Evolutionary conservation across 768 basidiomycete genomes (phyloP).

Genomic region (Boletus rufocinnamomeus): DNA sequence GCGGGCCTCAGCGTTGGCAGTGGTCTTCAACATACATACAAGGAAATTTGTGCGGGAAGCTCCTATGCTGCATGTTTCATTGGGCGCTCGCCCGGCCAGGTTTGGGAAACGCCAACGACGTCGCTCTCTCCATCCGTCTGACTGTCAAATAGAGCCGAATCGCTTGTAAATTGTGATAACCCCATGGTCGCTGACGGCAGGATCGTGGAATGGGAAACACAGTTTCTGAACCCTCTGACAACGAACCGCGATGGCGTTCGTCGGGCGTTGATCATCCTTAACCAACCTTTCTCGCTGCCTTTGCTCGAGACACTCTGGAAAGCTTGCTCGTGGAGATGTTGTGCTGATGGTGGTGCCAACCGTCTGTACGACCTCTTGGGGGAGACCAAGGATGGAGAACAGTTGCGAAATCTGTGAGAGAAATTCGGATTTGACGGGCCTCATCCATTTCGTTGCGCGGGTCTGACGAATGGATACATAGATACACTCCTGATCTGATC

Average conservation of each 20-base stretch:
- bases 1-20: neutral
- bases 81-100: neutral
- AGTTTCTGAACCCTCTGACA: conserved; percentile 27
- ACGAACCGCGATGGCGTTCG: neutral
- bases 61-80: neutral
- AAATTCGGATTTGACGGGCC: neutral
- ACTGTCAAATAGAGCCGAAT: neutral
- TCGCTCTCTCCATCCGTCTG: neutral
- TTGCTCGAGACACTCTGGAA: conserved; percentile 67
- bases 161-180: neutral
- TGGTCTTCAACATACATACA: conserved; percentile 18
- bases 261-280: conserved; percentile 81
- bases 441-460: neutral
- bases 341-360: conserved; percentile 91
- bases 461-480: conserved; percentile 28
- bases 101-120: neutral
- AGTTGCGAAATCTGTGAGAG: conserved; percentile 20
- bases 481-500: conserved; percentile 81
- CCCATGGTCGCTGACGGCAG: conserved; percentile 7
- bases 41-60: conserved; percentile 16
- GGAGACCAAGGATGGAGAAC: conserved; percentile 5
- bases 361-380: conserved; percentile 63
- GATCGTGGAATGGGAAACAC: conserved; percentile 26
- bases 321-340: conserved; percentile 54
- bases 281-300: conserved; percentile 75